These are phyloP conservation scores for Coelastrella sp. DNA, from an alignment of 139 green algal genomes.

Conservation along the genomic window DNA sequence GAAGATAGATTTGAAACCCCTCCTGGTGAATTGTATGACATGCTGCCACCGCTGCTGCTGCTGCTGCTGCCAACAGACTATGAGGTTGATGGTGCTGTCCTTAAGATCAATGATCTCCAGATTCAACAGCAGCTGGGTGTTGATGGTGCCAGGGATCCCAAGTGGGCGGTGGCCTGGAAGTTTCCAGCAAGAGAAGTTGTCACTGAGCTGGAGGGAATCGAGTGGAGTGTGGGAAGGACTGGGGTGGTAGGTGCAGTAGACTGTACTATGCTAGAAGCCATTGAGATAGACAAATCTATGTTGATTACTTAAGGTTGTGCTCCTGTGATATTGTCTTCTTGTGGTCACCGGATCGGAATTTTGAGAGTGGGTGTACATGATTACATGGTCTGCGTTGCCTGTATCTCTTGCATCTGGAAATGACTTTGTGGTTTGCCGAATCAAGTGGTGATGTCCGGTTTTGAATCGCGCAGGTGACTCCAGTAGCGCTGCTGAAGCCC, in stretches of 20 bases:
- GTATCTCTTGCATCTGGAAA: background rate
- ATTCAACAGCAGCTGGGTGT: constrained; percentile 44
- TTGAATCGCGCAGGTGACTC: constrained; percentile 45
- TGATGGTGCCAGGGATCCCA: background rate
- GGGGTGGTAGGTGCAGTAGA: constrained; percentile 42
- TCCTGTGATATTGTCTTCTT: too few species aligned
- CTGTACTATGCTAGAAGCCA: background rate
- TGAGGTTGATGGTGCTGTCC: constrained; percentile 65
- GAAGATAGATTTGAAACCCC: background rate
- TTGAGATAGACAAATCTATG: background rate
- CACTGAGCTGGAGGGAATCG: constrained; percentile 57
- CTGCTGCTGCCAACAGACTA: constrained; percentile 49
- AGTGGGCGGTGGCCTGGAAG: constrained; percentile 72
- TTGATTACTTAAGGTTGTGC: too few species aligned
- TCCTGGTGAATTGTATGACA: background rate
- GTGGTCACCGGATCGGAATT: too few species aligned
- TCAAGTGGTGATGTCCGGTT: background rate
- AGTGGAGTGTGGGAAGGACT: constrained; percentile 57
- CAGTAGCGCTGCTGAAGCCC: constrained; percentile 59
- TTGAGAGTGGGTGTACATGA: too few species aligned
- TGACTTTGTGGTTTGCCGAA: background rate
- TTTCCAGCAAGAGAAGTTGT: constrained; percentile 58
- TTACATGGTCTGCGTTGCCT: too few species aligned
- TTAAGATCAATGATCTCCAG: constrained; percentile 63
- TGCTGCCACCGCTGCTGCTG: background rate